These are phyloP conservation scores for Starmerella vaccinii DNA, from an alignment of 805 yeast genomes.

Conservation along the genomic window DNA sequence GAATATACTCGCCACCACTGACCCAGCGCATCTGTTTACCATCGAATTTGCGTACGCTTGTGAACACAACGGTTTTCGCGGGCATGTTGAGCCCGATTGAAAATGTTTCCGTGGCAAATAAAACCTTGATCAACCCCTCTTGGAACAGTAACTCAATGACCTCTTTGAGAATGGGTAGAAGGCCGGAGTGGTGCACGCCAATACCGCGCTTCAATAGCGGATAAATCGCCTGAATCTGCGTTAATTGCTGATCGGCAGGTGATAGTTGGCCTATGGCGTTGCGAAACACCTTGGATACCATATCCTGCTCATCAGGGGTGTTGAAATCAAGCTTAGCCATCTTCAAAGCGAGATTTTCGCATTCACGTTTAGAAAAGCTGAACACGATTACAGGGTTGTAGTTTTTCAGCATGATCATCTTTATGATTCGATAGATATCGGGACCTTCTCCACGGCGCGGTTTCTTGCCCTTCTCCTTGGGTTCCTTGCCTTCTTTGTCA, in stretches of 20 bases:
- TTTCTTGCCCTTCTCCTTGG: conserved; percentile 67
- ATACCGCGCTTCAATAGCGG: conserved; percentile 90
- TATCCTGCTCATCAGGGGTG: conserved; percentile 85
- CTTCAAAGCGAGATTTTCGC: conserved; percentile 86
- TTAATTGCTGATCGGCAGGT: conserved; percentile 81
- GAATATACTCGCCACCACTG: conserved; percentile 98
- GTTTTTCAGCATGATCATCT: conserved; percentile 94
- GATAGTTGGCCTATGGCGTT: conserved; percentile 84
- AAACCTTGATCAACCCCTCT: conserved; percentile 87
- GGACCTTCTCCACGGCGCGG: conserved; percentile 91
- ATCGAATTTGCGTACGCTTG: conserved; percentile 97
- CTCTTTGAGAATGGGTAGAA: conserved; percentile 85
- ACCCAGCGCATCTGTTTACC: conserved; percentile 98
- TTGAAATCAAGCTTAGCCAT: conserved; percentile 95
- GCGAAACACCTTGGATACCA: conserved; percentile 76
- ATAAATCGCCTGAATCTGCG: conserved; percentile 84
- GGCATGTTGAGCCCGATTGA: conserved; percentile 99
- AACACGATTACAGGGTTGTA: conserved; percentile 97
- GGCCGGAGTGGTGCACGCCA: conserved; percentile 97
- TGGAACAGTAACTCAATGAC: conserved; percentile 93
- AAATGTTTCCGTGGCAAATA: conserved; percentile 96
- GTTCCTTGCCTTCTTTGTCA: conserved; percentile 64
- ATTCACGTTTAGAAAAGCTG: conserved; percentile 94
- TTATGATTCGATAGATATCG: conserved; percentile 91
- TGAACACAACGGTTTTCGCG: conserved; percentile 96